Evolutionary conservation across 805 yeast genomes (phyloP).

Genomic region (Cyberlindnera suaveolens): DNA sequence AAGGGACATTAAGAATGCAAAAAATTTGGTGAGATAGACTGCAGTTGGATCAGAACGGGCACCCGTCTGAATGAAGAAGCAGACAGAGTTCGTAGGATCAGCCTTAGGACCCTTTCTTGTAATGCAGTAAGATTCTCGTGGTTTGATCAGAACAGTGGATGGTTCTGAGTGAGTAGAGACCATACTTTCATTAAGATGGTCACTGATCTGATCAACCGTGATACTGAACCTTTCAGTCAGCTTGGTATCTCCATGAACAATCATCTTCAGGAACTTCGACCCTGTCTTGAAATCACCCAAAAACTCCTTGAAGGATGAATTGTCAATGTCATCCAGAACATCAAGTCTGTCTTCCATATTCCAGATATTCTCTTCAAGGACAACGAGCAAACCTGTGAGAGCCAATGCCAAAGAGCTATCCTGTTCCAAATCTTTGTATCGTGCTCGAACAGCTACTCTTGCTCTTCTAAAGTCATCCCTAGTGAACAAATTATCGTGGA

Average conservation of each 20-base stretch:
- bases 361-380: constrained; percentile 54
- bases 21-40: constrained; percentile 38
- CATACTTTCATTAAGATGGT: constrained; percentile 17
- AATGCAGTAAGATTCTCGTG: constrained; percentile 31
- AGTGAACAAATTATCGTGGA: constrained; percentile 7
- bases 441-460: constrained; percentile 39
- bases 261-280: constrained; percentile 31
- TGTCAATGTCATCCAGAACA: constrained; percentile 45
- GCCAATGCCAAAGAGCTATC: constrained; percentile 43
- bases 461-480: constrained; percentile 39
- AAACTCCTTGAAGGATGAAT: constrained; percentile 28
- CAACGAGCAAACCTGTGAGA: constrained; percentile 41
- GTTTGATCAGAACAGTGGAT: constrained; percentile 32
- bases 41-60: constrained; percentile 28
- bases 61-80: constrained; percentile 55
- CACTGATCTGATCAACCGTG: constrained; percentile 22
- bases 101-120: constrained; percentile 29
- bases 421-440: constrained; percentile 38
- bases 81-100: constrained; percentile 49
- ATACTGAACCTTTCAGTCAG: constrained; percentile 20
- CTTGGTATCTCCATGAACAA: constrained; percentile 46
- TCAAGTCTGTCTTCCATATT: constrained; percentile 47
- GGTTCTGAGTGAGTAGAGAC: constrained; percentile 19
- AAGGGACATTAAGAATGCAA: constrained; percentile 40
- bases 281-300: constrained; percentile 23